Evolutionary conservation across 495 filamentous ascomycete species (phyloP).

Genomic region (Xylaria sp.): DNA sequence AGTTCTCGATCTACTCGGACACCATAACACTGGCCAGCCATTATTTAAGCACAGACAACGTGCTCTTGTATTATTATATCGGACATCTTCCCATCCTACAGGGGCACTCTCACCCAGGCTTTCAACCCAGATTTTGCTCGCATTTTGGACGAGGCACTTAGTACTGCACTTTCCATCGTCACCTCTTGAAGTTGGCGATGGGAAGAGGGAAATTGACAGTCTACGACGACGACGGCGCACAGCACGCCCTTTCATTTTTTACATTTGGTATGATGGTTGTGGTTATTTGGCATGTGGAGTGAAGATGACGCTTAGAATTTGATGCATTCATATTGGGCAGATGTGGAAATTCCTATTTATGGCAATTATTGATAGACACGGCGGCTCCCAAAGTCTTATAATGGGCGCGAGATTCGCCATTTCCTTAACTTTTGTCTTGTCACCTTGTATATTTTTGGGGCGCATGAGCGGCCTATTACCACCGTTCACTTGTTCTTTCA

Average conservation of each 20-base stretch:
- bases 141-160: background rate
- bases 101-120: background rate
- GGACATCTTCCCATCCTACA: background rate
- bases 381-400: background rate
- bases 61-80: background rate
- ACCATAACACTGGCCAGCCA: background rate
- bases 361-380: too few relatives aligned
- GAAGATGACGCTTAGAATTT: background rate
- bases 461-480: background rate
- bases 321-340: background rate
- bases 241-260: background rate
- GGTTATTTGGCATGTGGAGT: background rate
- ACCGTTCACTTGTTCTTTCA: background rate
- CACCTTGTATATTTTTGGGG: background rate
- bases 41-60: background rate
- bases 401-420: background rate
- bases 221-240: conserved; percentile 4
- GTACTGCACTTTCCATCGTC: background rate
- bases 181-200: background rate
- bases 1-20: background rate
- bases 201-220: conserved; percentile 14
- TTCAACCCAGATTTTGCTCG: background rate
- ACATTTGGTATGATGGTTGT: background rate
- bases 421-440: background rate
- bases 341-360: background rate